Percentiles rank a stretch among this genome's conserved stretches.
Evolutionary conservation across 108 stramenopile species (phyloP).

Genomic region (Cyclotella kingstonii): DNA sequence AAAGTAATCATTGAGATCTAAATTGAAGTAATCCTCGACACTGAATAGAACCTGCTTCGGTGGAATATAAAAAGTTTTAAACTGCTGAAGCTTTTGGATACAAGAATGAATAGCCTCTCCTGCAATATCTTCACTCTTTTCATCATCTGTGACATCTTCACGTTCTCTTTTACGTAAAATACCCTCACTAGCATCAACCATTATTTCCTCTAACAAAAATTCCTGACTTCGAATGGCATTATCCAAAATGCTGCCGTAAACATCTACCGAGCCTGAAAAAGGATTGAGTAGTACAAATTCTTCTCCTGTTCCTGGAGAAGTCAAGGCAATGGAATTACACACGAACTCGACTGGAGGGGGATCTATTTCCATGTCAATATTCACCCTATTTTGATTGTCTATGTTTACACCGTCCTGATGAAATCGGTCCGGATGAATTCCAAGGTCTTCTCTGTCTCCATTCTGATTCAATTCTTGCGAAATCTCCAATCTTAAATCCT

Average conservation of each 20-base stretch:
- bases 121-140: conserved; percentile 28
- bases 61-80: conserved; percentile 20
- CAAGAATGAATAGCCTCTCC: conserved; percentile 33
- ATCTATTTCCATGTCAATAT: conserved; percentile 21
- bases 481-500: background rate
- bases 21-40: conserved; percentile 44
- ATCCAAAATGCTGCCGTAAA: conserved; percentile 36
- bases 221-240: conserved; percentile 27
- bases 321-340: conserved; percentile 54
- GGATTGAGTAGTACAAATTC: conserved; percentile 63
- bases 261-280: conserved; percentile 45
- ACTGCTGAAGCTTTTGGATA: conserved; percentile 3
- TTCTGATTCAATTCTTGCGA: background rate
- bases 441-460: conserved; percentile 8
- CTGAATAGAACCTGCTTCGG: conserved; percentile 36
- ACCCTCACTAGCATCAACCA: conserved; percentile 27
- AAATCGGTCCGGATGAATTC: conserved; percentile 23
- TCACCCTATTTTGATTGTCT: background rate
- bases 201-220: conserved; percentile 35
- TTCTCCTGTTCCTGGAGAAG: conserved; percentile 26
- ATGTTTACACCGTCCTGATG: conserved; percentile 8
- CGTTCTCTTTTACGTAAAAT: conserved; percentile 4
- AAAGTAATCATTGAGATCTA: conserved; percentile 55
- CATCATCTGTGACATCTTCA: conserved; percentile 15
- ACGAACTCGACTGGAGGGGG: conserved; percentile 62